Conservation (phyloP, 176 grass and related monocot genomes). For the Phyllostachys edulis region DNA sequence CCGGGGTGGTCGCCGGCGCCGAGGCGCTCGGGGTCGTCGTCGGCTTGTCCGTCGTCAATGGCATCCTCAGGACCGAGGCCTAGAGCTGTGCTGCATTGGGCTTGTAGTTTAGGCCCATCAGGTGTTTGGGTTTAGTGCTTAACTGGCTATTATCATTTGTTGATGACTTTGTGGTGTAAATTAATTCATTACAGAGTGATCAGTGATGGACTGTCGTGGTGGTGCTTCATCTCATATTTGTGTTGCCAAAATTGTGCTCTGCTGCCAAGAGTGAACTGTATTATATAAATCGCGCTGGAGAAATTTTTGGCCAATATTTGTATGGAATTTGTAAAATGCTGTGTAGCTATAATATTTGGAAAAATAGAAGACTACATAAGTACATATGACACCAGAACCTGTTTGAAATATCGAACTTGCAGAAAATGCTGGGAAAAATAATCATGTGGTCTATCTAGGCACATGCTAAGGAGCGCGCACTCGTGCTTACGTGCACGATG, state of each 20-base stretch:
- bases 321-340: too few relatives aligned
- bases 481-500: too few relatives aligned
- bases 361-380: too few relatives aligned
- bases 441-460: too few relatives aligned
- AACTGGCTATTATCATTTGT: background rate
- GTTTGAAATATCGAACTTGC: background rate
- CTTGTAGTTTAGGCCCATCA: background rate
- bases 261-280: background rate
- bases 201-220: background rate
- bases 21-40: conserved; percentile 77
- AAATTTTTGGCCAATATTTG: too few relatives aligned
- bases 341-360: too few relatives aligned
- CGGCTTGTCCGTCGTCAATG: conserved; percentile 73
- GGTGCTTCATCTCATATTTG: background rate
- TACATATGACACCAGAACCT: too few relatives aligned
- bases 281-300: background rate
- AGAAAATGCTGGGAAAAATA: too few relatives aligned
- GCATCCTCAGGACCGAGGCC: conserved; percentile 64
- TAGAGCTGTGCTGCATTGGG: background rate
- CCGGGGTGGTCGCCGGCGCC: conserved; percentile 63
- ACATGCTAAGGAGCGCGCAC: too few relatives aligned
- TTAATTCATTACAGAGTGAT: background rate
- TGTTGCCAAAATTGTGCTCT: background rate
- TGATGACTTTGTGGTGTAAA: background rate
- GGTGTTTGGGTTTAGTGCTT: conserved; percentile 3